Conservation (phyloP, 805 yeast genomes). For the Priceomyces melissophilus region DNA sequence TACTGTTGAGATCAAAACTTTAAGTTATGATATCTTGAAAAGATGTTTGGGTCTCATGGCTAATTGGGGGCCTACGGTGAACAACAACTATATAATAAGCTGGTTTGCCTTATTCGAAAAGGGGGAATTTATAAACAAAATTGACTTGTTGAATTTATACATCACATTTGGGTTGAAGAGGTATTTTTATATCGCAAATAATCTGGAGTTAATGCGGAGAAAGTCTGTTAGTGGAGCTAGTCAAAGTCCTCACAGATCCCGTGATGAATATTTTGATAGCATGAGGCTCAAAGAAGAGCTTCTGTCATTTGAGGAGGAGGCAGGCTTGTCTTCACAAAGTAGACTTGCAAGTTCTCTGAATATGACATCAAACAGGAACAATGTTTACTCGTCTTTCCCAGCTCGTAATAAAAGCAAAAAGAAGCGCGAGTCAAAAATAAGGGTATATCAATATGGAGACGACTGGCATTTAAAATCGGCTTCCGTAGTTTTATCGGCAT, state of each 20-base stretch:
- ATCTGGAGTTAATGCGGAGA: constrained; percentile 15
- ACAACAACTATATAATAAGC: constrained; percentile 43
- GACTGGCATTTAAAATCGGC: constrained; percentile 82
- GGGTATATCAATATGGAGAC: constrained; percentile 60
- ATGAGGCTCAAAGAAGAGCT: constrained; percentile 18
- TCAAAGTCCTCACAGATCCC: constrained; percentile 1
- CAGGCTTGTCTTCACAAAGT: constrained; percentile 6
- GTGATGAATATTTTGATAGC: constrained; percentile 21
- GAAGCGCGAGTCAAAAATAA: constrained; percentile 32
- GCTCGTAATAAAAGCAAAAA: constrained; percentile 9
- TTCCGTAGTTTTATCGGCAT: constrained; percentile 52
- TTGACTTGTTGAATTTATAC: constrained; percentile 71
- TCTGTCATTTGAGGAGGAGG: constrained; percentile 9
- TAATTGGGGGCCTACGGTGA: constrained; percentile 36
- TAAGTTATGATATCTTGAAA: constrained; percentile 68
- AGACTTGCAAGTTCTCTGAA: constrained; percentile 4
- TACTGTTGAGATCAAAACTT: constrained; percentile 49
- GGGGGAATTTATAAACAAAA: constrained; percentile 46
- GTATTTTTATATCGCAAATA: constrained; percentile 40
- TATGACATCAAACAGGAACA: not conserved
- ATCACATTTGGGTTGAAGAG: constrained; percentile 71
- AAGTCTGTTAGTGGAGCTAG: not conserved
- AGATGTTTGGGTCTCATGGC: constrained; percentile 67
- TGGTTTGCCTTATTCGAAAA: constrained; percentile 52
- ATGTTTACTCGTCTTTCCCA: constrained; percentile 1